Conservation (phyloP, 1,139 yeast species). For the Candida mesenterica region DNA sequence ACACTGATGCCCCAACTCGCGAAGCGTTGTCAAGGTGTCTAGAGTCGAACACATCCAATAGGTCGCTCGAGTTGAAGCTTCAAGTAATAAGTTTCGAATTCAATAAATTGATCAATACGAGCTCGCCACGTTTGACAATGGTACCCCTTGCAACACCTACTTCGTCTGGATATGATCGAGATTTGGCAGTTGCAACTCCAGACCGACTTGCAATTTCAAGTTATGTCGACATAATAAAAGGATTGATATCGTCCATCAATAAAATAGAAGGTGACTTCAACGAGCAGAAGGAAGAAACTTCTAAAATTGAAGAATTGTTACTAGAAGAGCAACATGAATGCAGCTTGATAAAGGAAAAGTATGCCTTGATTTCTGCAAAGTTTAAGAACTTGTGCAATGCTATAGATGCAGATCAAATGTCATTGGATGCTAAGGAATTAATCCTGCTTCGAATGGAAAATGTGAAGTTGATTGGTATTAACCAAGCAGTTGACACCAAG, state of each 20-base stretch:
- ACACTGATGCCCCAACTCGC: slow-evolving; percentile 18
- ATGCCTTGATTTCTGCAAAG: slow-evolving; percentile 19
- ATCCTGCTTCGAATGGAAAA: slow-evolving; percentile 22
- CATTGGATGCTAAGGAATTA: slow-evolving; percentile 12
- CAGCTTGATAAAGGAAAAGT: slow-evolving; percentile 19
- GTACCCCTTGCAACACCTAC: slow-evolving; percentile 17
- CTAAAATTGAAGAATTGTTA: slow-evolving; percentile 24
- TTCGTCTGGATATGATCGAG: slow-evolving; percentile 13
- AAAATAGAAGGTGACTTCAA: slow-evolving; percentile 24
- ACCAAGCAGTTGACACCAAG: slow-evolving; percentile 22
- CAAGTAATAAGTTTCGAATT: slow-evolving; percentile 26
- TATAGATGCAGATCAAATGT: slow-evolving; percentile 13
- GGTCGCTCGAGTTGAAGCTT: slow-evolving; percentile 25
- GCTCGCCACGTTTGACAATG: slow-evolving; percentile 3
- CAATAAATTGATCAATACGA: slow-evolving; percentile 10
- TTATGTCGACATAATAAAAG: slow-evolving; percentile 11
- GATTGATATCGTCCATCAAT: slow-evolving; percentile 16
- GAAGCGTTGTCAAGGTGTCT: slow-evolving; percentile 20
- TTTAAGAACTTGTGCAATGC: slow-evolving; percentile 19
- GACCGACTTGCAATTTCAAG: slow-evolving; percentile 1
- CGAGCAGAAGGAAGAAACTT: slow-evolving; percentile 22
- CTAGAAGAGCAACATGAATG: slow-evolving; percentile 24
- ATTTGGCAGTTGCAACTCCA: slow-evolving; percentile 3
- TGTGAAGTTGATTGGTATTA: slow-evolving; percentile 14
- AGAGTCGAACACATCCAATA: slow-evolving; percentile 11